Base-by-base conservation (phyloP, 495 filamentous ascomycete species). In the Neurospora pannonica region DNA sequence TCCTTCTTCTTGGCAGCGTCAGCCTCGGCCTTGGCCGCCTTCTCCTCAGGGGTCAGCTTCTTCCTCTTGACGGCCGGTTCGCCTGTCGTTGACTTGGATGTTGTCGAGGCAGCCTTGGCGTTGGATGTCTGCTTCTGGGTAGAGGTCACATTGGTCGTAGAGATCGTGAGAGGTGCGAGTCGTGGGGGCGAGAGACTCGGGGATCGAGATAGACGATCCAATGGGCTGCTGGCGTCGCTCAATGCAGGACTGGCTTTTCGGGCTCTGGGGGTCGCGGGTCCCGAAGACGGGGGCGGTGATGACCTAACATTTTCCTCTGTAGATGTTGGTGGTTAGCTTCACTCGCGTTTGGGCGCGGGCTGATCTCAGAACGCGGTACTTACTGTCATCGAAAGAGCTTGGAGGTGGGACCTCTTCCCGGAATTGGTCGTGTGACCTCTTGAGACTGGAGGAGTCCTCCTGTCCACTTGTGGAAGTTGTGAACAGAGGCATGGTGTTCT, bases 41-140 rank as follows among this genome's bases (percentile, higher is more conserved):
- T 84, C 74, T 90, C 88, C 48, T 88, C 88, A 43, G 87, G 86
- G 24, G 83, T 85, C 42, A 85, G 81, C 0, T 89, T 90, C 72
- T 84, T 83, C 75, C 85, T 88, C 76, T 88, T 92, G 67, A 60
- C 72, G 60, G 75, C 75, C 9, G 78, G 78, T 75, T 76, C 75
- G 70, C 70, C 75, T 72, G 72, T 72, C 70, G 31, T 75, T 75
- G 21, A 8, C 71, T 54, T 37, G 46, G 74, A 28, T 19, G 72
- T 28, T 73, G 76, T 7, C 38, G 38, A 21, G 7, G 54, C 54
- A 67, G 54, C 54, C 54, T 67, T 67, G 54, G 54, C 54, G 28
- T 28, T 34, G 54, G 54, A 34, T 67, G 28, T 67, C 54, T 31
- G 54, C 54, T 73, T 74, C 13, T 74, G 75, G 19, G 71, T 34